Percentiles rank a stretch among this genome's conserved stretches.
Conservation (phyloP, 2,329 filamentous ascomycete species). For the Ustilaginoidea virens region DNA sequence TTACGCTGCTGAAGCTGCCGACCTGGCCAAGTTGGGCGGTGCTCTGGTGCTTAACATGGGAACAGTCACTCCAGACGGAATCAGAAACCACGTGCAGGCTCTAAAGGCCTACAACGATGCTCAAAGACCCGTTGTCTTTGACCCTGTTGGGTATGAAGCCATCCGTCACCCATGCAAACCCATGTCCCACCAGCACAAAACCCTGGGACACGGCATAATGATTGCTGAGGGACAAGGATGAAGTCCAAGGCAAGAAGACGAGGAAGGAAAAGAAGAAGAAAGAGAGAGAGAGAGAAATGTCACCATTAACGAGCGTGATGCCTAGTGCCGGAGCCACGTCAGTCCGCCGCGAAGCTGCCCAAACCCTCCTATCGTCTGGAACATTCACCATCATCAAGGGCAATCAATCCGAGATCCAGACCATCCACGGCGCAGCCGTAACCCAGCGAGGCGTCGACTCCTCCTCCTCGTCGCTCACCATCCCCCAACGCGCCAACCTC, state of each 20-base stretch:
- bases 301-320: too few species aligned
- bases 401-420: slow-evolving; percentile 76
- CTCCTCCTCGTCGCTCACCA: slow-evolving; percentile 42
- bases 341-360: slow-evolving; percentile 56
- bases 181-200: too few species aligned
- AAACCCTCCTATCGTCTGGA: slow-evolving; percentile 53
- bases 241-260: neutral
- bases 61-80: slow-evolving; percentile 62
- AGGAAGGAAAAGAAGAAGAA: neutral
- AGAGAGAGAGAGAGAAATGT: too few species aligned
- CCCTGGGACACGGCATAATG: too few species aligned
- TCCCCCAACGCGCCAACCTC: slow-evolving; percentile 37
- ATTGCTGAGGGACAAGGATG: too few species aligned
- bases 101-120: slow-evolving; percentile 67
- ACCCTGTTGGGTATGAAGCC: slow-evolving; percentile 60
- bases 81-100: slow-evolving; percentile 58
- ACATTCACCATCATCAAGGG: slow-evolving; percentile 86
- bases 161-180: neutral
- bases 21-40: slow-evolving; percentile 63
- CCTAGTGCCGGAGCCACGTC: slow-evolving; percentile 67
- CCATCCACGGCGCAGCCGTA: slow-evolving; percentile 43
- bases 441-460: slow-evolving; percentile 75
- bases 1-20: slow-evolving; percentile 64
- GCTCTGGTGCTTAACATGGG: slow-evolving; percentile 91
- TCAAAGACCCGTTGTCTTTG: slow-evolving; percentile 64